Evolutionary conservation across 176 grass and related monocot species (phyloP), one percentile per base, ranked within the genome.

Genomic region (Oropetium thomaeum): DNA sequence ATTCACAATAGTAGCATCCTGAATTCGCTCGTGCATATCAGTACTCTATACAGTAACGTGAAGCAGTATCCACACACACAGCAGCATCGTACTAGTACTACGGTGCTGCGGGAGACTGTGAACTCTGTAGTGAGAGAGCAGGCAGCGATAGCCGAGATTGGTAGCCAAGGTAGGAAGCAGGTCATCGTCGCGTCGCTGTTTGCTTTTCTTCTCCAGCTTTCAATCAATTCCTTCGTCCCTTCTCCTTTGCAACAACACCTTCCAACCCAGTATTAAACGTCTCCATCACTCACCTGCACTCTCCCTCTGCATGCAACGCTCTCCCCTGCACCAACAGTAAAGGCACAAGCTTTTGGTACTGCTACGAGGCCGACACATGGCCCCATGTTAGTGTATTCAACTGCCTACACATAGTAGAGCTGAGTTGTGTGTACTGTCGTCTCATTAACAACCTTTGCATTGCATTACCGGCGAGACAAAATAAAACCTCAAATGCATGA

Each of bases 131-230:
- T 20, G 28, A 53, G 26, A 25, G 10, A 39, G 42, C 20, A 10
- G 47, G 10, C 42, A 70, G 28, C 1, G 51, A 51, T 47, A 11
- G 34, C 42, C 59, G 28, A 0, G 51, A 51, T 47, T 7, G 34
- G 69, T 65, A 51, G 62, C 33, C 5, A 35, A 33, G 66, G 9
- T 8, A 3, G 13, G 3, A 14, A 27, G 73, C 32, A 2, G 27
- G 17, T 19, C 81, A 34, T 41, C 48, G 76, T 60, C 69, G 73
- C 10, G 76, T 80, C 83, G 76, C 76, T 80, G 69, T 79, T 74
- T 0, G 31, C 83, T 23, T 44, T 73, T 45, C 10, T 37, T 34
- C 13, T 67, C 76, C 53, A 35, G 45, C 47, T 58, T 82, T 82
- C 70, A 74, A 74, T 82, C 70, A 74, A 74, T 74, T 74, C 61